Evolutionary conservation across 1,284 basidiomycete genomes (phyloP).

Genomic region (Coniferiporia weirii): DNA sequence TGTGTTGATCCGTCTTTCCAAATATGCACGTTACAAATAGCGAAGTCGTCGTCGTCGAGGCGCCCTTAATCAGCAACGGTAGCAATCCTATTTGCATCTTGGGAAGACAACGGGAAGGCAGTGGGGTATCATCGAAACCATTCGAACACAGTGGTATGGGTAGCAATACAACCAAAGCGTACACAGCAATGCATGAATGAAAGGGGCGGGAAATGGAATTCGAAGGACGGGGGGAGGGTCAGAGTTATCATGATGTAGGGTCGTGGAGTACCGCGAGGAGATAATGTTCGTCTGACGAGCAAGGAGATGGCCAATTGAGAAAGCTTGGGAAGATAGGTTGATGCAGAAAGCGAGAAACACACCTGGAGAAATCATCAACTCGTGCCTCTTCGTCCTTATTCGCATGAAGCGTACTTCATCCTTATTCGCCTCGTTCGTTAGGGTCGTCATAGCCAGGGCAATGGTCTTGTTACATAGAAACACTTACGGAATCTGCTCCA

Average conservation of each 20-base stretch:
- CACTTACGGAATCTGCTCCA: constrained; percentile 46
- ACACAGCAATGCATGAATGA: not conserved
- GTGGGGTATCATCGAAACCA: not conserved
- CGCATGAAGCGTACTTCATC: constrained; percentile 86
- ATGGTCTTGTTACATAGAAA: not conserved
- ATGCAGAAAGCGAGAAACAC: constrained; percentile 25
- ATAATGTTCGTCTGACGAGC: constrained; percentile 66
- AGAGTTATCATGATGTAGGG: constrained; percentile 39
- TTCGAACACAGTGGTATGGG: not conserved
- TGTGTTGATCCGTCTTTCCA: not conserved
- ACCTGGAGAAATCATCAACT: constrained; percentile 94
- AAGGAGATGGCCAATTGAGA: constrained; percentile 3
- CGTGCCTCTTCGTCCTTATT: constrained; percentile 86
- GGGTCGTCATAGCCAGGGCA: not conserved
- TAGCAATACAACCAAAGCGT: constrained; percentile 1
- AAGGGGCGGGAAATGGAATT: not conserved
- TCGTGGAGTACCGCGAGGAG: constrained; percentile 83
- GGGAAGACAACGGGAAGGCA: not conserved
- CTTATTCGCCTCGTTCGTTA: constrained; percentile 34
- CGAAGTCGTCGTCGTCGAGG: not conserved
- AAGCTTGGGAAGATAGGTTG: not conserved
- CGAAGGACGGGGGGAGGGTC: not conserved
- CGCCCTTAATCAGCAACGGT: not conserved
- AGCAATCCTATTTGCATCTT: not conserved
- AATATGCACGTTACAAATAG: not conserved